These are phyloP conservation scores for Pythium scleroteichum DNA, from an alignment of 352 stramenopile genomes.

Conservation along the genomic window DNA sequence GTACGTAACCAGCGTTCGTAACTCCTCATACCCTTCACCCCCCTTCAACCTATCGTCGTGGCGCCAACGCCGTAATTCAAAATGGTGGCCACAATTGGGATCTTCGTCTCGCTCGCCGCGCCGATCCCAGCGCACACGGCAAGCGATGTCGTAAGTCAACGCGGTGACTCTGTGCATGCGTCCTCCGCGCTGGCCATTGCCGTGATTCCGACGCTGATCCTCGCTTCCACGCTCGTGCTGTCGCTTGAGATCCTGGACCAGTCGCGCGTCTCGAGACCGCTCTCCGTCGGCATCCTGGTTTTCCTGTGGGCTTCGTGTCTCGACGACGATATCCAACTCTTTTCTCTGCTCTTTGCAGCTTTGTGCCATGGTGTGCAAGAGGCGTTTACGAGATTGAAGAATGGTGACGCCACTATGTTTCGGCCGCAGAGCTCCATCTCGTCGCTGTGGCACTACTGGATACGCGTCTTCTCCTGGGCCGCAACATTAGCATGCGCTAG, in stretches of 20 bases:
- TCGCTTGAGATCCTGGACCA: conserved; percentile 69
- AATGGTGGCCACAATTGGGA: no score
- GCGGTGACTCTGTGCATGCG: no score
- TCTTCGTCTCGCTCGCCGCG: no score
- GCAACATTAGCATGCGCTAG: conserved; percentile 38
- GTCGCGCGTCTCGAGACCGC: conserved; percentile 42
- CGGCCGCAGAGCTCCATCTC: conserved; percentile 27
- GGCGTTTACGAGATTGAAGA: conserved; percentile 32
- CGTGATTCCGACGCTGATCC: conserved; percentile 46
- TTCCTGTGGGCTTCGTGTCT: conserved; percentile 40
- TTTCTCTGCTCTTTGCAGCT: conserved; percentile 44
- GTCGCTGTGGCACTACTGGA: conserved; percentile 52
- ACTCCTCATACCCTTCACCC: no score
- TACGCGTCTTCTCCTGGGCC: conserved; percentile 66
- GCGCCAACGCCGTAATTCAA: no score
- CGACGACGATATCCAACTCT: conserved; percentile 38
- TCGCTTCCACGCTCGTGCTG: conserved; percentile 44
- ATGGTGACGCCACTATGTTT: conserved; percentile 39
- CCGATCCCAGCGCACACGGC: no score
- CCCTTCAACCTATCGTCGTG: no score
- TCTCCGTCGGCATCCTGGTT: conserved; percentile 40
- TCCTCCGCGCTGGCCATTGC: conserved; percentile 6
- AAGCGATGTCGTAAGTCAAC: no score
- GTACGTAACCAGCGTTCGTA: no score
- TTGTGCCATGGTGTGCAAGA: conserved; percentile 47